Percentiles rank a stretch among this genome's conserved stretches.
phyloP scores from a whole-genome alignment of 75 land plant species.

The Picea sitchensis region DNA sequence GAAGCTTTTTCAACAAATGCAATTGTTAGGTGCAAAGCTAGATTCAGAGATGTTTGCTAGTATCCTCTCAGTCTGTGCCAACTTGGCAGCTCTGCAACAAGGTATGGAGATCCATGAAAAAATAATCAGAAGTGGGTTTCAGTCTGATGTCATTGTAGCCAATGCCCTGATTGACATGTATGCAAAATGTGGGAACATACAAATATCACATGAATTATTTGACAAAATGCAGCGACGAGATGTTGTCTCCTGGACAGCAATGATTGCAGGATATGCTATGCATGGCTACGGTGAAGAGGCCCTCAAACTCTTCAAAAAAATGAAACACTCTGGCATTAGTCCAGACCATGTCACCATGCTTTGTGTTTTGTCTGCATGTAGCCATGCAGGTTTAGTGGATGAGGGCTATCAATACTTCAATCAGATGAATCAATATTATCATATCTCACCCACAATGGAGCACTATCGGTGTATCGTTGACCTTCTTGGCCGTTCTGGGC shows the following conservation, averaged over 20 bases:
- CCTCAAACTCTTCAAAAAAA: constrained; percentile 2
- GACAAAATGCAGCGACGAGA: not conserved
- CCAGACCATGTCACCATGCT: not conserved
- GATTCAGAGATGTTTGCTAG: constrained; percentile 3
- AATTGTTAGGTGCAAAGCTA: constrained; percentile 10
- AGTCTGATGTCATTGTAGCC: not conserved
- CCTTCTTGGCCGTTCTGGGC: constrained; percentile 15
- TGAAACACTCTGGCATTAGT: not conserved
- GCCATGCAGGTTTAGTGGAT: constrained; percentile 10
- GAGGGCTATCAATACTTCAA: constrained; percentile 6
- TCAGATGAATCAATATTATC: not conserved
- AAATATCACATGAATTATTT: not conserved
- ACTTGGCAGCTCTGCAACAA: not conserved
- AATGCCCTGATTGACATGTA: constrained; percentile 10
- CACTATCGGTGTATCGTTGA: constrained; percentile 5
- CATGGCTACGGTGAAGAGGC: constrained; percentile 1
- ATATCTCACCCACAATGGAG: not conserved
- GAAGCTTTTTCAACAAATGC: constrained; percentile 3
- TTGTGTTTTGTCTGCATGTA: constrained; percentile 9
- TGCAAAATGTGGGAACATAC: constrained; percentile 7
- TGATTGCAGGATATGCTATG: constrained; percentile 11
- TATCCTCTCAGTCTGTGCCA: not conserved
- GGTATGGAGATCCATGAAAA: constrained; percentile 9
- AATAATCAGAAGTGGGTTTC: not conserved
- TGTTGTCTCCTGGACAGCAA: not conserved